These are phyloP conservation scores for Salvia hispanica DNA, from an alignment of 257 asterid species.

Conservation along the genomic window DNA sequence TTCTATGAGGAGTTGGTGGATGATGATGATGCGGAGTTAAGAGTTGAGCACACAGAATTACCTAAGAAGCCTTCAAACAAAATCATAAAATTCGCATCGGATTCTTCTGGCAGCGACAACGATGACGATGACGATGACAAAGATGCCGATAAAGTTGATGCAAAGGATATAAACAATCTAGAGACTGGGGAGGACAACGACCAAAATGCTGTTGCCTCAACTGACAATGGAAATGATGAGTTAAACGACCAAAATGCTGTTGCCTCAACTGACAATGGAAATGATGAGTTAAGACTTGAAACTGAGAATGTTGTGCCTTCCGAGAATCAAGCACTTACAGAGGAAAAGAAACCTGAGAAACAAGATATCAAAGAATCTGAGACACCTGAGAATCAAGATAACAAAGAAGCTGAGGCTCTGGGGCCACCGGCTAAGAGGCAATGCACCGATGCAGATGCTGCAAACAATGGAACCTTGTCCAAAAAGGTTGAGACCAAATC, in stretches of 20 bases:
- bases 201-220: slow-evolving; percentile 33
- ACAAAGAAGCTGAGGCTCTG: slow-evolving; percentile 47
- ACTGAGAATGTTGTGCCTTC: slow-evolving; percentile 35
- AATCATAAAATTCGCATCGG: slow-evolving; percentile 71
- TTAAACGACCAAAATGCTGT: slow-evolving; percentile 32
- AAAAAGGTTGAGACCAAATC: slow-evolving; percentile 56
- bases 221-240: slow-evolving; percentile 33
- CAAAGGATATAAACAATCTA: slow-evolving; percentile 31
- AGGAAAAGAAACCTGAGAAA: slow-evolving; percentile 42
- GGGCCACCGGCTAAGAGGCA: slow-evolving; percentile 74
- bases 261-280: slow-evolving; percentile 35
- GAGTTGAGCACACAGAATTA: slow-evolving; percentile 38
- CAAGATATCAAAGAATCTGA: slow-evolving; percentile 46
- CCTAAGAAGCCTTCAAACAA: slow-evolving; percentile 63
- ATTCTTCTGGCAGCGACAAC: slow-evolving; percentile 56
- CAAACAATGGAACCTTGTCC: slow-evolving; percentile 32
- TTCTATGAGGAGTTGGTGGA: slow-evolving; percentile 80
- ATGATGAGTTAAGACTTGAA: slow-evolving; percentile 35
- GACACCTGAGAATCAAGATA: slow-evolving; percentile 38
- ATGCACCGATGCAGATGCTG: slow-evolving; percentile 42
- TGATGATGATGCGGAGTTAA: slow-evolving; percentile 58
- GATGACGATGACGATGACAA: slow-evolving; percentile 47
- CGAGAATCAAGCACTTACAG: slow-evolving; percentile 41
- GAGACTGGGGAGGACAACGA: slow-evolving; percentile 30
- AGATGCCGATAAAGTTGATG: slow-evolving; percentile 36